Percentiles rank a stretch among this genome's conserved stretches.
phyloP scores from a whole-genome alignment of 2,329 filamentous ascomycete species.

The Keithomyces neogunnii region DNA sequence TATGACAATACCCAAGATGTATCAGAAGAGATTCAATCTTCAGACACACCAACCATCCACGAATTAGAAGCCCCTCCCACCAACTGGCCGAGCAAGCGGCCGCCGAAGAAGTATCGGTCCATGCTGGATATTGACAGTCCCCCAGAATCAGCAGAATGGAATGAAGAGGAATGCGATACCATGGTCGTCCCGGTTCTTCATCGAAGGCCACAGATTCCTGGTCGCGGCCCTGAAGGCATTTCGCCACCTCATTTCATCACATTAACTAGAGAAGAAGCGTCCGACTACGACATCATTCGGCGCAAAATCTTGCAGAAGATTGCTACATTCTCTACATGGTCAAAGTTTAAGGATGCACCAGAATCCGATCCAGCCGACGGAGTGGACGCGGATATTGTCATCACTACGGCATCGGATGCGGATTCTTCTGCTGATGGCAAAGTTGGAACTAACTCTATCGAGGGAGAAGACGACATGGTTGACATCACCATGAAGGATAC shows the following conservation, averaged over 20 bases:
- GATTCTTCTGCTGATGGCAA: constrained; percentile 62
- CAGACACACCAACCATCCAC: constrained; percentile 60
- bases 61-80: constrained; percentile 75
- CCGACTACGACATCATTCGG: constrained; percentile 59
- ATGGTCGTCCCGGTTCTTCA: constrained; percentile 67
- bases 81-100: constrained; percentile 57
- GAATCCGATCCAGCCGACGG: constrained; percentile 40
- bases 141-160: constrained; percentile 40
- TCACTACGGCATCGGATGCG: constrained; percentile 54
- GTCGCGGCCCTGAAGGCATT: constrained; percentile 20
- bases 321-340: constrained; percentile 65
- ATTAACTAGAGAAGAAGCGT: constrained; percentile 62
- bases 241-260: constrained; percentile 63
- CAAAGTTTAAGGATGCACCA: constrained; percentile 48
- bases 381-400: constrained; percentile 59
- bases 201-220: constrained; percentile 32
- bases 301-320: constrained; percentile 73
- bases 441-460: constrained; percentile 68
- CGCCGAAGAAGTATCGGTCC: constrained; percentile 38
- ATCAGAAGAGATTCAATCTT: constrained; percentile 61
- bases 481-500: constrained; percentile 78
- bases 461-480: constrained; percentile 84
- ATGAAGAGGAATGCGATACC: constrained; percentile 53
- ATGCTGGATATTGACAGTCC: constrained; percentile 40
- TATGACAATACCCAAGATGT: constrained; percentile 63